Evolutionary conservation across 768 basidiomycete species (phyloP).

Genomic region (Glaciozyma martinii): DNA sequence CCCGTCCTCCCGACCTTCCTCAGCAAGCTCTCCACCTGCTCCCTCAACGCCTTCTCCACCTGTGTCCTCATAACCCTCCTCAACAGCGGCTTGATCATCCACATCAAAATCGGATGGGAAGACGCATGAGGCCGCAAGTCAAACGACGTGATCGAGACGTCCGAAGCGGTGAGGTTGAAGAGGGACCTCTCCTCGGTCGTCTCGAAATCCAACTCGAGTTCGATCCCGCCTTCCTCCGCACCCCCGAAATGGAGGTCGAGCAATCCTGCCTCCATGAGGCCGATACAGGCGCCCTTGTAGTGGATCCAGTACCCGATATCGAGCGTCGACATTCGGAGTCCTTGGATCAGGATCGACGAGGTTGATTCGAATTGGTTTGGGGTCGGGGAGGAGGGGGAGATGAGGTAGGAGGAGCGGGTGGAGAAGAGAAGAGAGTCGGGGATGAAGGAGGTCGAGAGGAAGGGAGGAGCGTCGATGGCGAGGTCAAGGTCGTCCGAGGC

Average conservation of each 20-base stretch:
- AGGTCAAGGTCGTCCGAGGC: slow-evolving; percentile 1
- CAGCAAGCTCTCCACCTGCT: background rate
- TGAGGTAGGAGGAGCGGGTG: slow-evolving; percentile 1
- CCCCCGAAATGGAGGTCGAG: slow-evolving; percentile 25
- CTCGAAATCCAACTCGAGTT: background rate
- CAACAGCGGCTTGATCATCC: slow-evolving; percentile 5
- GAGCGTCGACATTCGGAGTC: slow-evolving; percentile 10
- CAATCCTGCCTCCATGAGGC: slow-evolving; percentile 13
- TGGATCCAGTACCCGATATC: slow-evolving; percentile 23
- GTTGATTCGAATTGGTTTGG: background rate
- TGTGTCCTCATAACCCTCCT: background rate
- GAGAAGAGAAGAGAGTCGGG: slow-evolving; percentile 12
- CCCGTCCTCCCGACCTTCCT: slow-evolving; percentile 3
- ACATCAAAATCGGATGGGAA: slow-evolving; percentile 9
- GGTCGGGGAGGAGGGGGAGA: background rate
- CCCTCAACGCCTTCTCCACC: slow-evolving; percentile 8
- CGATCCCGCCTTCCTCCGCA: background rate
- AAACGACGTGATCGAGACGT: slow-evolving; percentile 1
- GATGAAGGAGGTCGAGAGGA: slow-evolving; percentile 20
- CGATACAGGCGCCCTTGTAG: slow-evolving; percentile 7
- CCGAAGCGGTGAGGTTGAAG: background rate
- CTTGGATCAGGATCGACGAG: background rate
- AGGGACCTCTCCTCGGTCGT: background rate
- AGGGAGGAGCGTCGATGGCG: slow-evolving; percentile 21
- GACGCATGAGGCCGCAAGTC: slow-evolving; percentile 10